Conservation (phyloP, 1,139 yeast species). For the Magnusiomyces ingens region DNA sequence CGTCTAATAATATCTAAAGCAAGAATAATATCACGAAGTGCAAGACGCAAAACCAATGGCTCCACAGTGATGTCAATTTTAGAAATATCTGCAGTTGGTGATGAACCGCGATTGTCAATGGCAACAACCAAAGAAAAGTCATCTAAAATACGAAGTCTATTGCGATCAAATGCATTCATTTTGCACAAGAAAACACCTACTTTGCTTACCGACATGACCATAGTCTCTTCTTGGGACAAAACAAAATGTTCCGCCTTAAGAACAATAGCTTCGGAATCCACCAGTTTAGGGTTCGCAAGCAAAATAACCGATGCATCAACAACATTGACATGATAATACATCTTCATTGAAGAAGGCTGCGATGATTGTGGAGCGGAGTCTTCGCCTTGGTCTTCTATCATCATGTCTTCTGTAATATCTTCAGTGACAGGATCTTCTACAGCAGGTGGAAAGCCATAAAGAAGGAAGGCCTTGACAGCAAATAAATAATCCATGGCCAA, state of each 20-base stretch:
- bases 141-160: constrained; percentile 68
- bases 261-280: constrained; percentile 79
- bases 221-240: constrained; percentile 56
- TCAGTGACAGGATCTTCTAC: constrained; percentile 13
- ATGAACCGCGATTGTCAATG: constrained; percentile 64
- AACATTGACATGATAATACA: constrained; percentile 58
- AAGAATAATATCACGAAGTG: constrained; percentile 77
- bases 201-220: constrained; percentile 64
- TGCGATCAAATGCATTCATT: constrained; percentile 60
- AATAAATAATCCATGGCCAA: constrained; percentile 81
- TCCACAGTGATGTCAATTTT: constrained; percentile 68
- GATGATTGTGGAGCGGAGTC: constrained; percentile 15
- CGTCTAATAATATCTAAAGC: constrained; percentile 67
- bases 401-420: neutral
- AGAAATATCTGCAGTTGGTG: constrained; percentile 50
- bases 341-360: constrained; percentile 14
- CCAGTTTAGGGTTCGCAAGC: constrained; percentile 68
- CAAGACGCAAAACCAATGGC: constrained; percentile 71
- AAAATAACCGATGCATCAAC: constrained; percentile 74
- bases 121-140: constrained; percentile 79
- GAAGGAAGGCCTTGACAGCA: constrained; percentile 61
- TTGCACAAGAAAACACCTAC: constrained; percentile 80
- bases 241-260: constrained; percentile 78
- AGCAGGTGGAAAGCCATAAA: constrained; percentile 35
- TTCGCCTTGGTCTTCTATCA: constrained; percentile 1